Evolutionary conservation across 2,329 filamentous ascomycete genomes (phyloP).

Genomic region (Claviceps africana): DNA sequence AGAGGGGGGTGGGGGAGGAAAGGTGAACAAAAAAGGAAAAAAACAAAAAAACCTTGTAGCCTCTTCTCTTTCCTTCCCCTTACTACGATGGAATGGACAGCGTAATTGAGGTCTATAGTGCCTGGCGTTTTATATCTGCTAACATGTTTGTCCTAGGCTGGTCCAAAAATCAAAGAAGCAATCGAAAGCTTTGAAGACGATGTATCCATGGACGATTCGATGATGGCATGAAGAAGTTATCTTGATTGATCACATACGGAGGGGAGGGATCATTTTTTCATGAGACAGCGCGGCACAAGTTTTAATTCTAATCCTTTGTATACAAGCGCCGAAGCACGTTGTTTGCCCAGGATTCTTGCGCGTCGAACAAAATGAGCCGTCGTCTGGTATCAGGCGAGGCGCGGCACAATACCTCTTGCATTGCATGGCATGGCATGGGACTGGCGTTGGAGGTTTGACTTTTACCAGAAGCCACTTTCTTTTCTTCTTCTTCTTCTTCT

Average conservation of each 20-base stretch:
- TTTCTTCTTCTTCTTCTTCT: not conserved
- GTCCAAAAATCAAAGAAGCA: constrained; percentile 86
- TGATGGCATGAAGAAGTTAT: constrained; percentile 32
- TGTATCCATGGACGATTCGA: constrained; percentile 53
- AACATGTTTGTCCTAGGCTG: constrained; percentile 43
- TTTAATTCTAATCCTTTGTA: not conserved
- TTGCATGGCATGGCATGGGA: constrained; percentile 2
- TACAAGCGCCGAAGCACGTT: not conserved
- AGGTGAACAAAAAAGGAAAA: too few species aligned
- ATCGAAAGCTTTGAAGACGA: constrained; percentile 85
- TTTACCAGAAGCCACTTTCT: not conserved
- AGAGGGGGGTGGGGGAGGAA: too few species aligned
- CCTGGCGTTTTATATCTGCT: too few species aligned
- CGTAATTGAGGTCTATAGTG: too few species aligned
- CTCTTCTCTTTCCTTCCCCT: not conserved
- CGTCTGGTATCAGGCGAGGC: not conserved
- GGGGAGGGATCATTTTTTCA: not conserved
- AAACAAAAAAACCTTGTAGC: too few species aligned
- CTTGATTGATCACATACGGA: not conserved
- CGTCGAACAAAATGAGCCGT: not conserved
- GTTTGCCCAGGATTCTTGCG: not conserved
- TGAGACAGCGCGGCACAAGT: constrained; percentile 8
- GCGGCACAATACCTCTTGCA: not conserved
- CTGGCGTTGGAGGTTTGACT: constrained; percentile 1
- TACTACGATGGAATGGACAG: too few species aligned